phyloP scores from a whole-genome alignment of 164 flowering plant genomes.

The Platanus orientalis region DNA sequence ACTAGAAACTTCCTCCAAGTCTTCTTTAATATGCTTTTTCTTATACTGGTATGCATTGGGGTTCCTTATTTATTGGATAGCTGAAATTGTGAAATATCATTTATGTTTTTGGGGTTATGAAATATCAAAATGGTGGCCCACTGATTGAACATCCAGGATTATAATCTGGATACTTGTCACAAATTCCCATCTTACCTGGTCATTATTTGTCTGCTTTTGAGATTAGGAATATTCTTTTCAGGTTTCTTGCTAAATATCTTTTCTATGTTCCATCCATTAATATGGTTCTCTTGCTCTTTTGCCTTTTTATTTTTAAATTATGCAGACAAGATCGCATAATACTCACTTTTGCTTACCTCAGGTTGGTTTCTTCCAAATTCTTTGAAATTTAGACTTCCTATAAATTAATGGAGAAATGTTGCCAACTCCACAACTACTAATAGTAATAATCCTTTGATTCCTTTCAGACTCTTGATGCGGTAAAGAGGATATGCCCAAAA shows the following conservation, averaged over 20 bases:
- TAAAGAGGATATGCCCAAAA: slow-evolving; percentile 84
- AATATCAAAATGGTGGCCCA: neutral
- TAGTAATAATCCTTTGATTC: neutral
- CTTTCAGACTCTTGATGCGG: slow-evolving; percentile 77
- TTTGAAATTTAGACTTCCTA: neutral
- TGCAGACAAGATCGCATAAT: slow-evolving; percentile 84
- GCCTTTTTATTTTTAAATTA: slow-evolving; percentile 6
- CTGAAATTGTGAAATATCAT: too few relatives aligned
- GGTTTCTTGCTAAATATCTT: neutral
- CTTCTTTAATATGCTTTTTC: too few relatives aligned
- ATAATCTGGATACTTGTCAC: neutral
- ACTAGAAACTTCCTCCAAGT: too few relatives aligned
- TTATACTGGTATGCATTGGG: too few relatives aligned
- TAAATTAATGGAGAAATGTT: too few relatives aligned
- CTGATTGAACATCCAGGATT: neutral
- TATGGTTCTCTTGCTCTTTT: slow-evolving; percentile 9
- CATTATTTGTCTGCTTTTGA: neutral
- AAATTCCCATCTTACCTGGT: neutral
- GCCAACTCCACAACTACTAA: neutral
- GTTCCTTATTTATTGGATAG: too few relatives aligned
- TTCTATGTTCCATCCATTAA: neutral
- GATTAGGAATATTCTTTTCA: neutral
- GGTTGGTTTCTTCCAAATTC: slow-evolving; percentile 39
- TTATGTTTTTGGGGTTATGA: neutral
- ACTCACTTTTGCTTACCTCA: slow-evolving; percentile 88